phyloP scores from a whole-genome alignment of 257 asterid genomes.

The Solanum etuberosum region DNA sequence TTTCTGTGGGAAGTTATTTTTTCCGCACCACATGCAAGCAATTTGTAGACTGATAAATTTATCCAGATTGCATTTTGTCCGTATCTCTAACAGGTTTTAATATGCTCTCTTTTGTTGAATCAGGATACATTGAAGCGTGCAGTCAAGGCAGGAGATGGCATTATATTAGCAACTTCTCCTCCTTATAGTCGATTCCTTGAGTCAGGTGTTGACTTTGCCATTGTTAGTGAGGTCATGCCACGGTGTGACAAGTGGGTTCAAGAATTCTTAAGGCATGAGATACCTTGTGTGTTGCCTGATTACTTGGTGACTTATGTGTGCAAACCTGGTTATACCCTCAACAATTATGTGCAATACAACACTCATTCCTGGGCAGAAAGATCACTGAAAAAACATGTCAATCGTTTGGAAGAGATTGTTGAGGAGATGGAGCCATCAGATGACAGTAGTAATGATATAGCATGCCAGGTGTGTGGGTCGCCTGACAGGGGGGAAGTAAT shows the following conservation, averaged over 20 bases:
- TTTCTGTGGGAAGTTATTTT: background rate
- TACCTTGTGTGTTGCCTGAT: slow-evolving; percentile 79
- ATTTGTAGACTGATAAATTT: background rate
- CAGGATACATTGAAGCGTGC: slow-evolving; percentile 95
- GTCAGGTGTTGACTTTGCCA: slow-evolving; percentile 67
- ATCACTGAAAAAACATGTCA: slow-evolving; percentile 31
- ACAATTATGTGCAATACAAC: slow-evolving; percentile 72
- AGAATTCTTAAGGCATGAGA: slow-evolving; percentile 58
- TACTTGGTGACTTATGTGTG: slow-evolving; percentile 85
- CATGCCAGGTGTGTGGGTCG: slow-evolving; percentile 1
- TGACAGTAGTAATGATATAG: slow-evolving; percentile 15
- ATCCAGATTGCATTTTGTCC: background rate
- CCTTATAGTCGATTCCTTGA: slow-evolving; percentile 78
- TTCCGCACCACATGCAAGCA: background rate
- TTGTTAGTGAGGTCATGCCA: slow-evolving; percentile 71
- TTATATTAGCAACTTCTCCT: slow-evolving; percentile 80
- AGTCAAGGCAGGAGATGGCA: slow-evolving; percentile 89
- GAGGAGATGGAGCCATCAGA: slow-evolving; percentile 29
- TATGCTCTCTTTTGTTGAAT: background rate
- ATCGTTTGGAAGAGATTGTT: slow-evolving; percentile 27
- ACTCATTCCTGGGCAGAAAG: slow-evolving; percentile 77
- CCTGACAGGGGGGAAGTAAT: slow-evolving; percentile 59
- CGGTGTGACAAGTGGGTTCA: slow-evolving; percentile 85
- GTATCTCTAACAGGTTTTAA: background rate
- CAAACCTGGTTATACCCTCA: slow-evolving; percentile 79